Percentiles rank a stretch among this genome's conserved stretches.
phyloP scores from a whole-genome alignment of 2,329 filamentous ascomycete species.

The Nothopassalora personata region DNA sequence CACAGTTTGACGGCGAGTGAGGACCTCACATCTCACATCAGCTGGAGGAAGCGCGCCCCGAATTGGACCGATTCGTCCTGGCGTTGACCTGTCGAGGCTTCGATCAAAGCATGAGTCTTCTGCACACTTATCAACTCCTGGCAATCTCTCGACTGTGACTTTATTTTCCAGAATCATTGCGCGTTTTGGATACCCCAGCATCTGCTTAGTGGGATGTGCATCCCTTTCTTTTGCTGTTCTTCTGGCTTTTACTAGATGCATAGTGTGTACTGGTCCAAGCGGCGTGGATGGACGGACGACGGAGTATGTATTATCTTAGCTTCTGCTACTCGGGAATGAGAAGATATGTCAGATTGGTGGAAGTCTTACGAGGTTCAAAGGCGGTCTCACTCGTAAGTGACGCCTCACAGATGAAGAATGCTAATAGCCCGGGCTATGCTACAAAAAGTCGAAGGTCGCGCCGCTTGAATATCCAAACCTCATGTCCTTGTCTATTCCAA shows the following conservation, averaged over 20 bases:
- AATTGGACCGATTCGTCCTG: neutral
- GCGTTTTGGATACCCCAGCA: conserved; percentile 3
- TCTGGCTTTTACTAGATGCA: neutral
- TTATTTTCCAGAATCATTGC: neutral
- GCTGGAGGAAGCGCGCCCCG: neutral
- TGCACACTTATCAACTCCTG: neutral
- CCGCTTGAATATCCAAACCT: neutral
- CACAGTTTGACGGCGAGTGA: neutral
- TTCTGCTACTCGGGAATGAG: neutral
- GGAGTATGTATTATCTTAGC: neutral
- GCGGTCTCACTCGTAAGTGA: neutral
- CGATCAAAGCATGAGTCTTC: neutral
- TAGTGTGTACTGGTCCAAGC: neutral
- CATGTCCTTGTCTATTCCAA: neutral
- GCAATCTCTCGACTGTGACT: neutral
- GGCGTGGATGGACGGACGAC: neutral
- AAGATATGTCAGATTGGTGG: neutral
- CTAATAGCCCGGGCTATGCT: neutral
- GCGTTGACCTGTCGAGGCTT: neutral
- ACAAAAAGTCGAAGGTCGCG: neutral
- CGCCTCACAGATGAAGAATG: neutral
- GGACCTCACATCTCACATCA: neutral
- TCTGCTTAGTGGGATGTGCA: neutral
- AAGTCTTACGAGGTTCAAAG: neutral
- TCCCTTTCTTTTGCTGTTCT: neutral